Percentiles rank a stretch among this genome's conserved stretches.
Conservation (phyloP, 306 rosid genomes). For the Prunus mira region DNA sequence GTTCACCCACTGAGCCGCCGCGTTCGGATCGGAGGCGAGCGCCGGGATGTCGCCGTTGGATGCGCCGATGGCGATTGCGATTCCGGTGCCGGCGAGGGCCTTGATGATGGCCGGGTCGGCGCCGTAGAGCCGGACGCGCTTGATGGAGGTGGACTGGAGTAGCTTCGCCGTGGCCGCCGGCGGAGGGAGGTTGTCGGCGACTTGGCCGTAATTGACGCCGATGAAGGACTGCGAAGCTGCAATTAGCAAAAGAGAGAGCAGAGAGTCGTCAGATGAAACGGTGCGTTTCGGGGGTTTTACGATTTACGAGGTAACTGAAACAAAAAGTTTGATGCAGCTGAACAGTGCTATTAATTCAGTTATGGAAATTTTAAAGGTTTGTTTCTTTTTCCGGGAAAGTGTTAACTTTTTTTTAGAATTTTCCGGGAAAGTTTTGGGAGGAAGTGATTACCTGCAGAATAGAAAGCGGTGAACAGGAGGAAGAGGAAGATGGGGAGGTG, state of each 20-base stretch:
- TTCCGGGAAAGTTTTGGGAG: not conserved
- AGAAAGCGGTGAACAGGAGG: slow-evolving; percentile 30
- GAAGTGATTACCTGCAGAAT: slow-evolving; percentile 42
- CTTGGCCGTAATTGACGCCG: slow-evolving; percentile 85
- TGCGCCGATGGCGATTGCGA: slow-evolving; percentile 57
- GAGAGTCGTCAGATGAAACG: not conserved
- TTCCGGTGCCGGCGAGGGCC: slow-evolving; percentile 61
- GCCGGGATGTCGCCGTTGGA: slow-evolving; percentile 62
- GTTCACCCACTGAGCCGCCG: slow-evolving; percentile 65
- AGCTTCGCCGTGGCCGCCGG: slow-evolving; percentile 48
- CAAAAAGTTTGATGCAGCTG: not conserved
- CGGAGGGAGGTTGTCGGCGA: slow-evolving; percentile 72
- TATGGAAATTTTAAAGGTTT: not conserved
- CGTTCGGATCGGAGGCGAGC: slow-evolving; percentile 61
- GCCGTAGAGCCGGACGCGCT: slow-evolving; percentile 60
- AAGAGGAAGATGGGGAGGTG: slow-evolving; percentile 22
- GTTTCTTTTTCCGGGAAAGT: not conserved
- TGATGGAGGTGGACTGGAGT: slow-evolving; percentile 63
- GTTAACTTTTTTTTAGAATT: not conserved
- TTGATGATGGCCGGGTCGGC: slow-evolving; percentile 62
- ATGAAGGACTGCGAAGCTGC: slow-evolving; percentile 79
- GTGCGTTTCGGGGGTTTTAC: not conserved
- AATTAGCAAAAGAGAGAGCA: not conserved
- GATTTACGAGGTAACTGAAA: not conserved
- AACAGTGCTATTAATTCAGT: not conserved